Conservation (phyloP, 2,329 filamentous ascomycete genomes). For the Chrysosporium keratinophilum region DNA sequence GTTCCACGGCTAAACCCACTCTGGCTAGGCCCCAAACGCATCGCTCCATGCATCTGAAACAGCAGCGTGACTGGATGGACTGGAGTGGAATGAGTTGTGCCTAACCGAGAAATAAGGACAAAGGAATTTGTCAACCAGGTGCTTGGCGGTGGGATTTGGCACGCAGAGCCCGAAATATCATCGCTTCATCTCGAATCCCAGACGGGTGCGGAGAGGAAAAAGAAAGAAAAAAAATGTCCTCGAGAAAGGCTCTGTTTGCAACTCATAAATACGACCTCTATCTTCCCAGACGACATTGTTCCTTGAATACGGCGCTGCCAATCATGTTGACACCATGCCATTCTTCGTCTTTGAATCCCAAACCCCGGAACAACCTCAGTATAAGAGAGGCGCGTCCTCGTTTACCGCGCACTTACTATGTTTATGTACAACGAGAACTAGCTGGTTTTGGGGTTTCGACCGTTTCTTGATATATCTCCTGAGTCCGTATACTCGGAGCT, state of each 20-base stretch:
- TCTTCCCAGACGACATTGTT: background rate
- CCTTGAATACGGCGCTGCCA: no score
- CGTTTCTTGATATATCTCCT: background rate
- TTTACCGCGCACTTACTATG: no score
- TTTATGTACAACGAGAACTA: no score
- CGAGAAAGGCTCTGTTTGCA: background rate
- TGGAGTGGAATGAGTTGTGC: no score
- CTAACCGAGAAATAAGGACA: no score
- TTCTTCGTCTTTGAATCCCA: background rate
- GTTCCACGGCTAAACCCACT: background rate
- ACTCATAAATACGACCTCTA: background rate
- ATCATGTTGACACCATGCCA: background rate
- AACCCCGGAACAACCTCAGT: no score
- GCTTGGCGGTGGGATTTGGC: no score
- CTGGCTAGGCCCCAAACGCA: background rate
- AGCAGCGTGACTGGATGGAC: background rate
- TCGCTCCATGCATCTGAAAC: background rate
- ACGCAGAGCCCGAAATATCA: background rate
- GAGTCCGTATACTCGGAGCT: background rate
- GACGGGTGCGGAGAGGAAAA: background rate
- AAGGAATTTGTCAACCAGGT: background rate
- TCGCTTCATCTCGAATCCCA: background rate
- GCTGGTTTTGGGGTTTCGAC: no score
- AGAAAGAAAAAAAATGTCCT: background rate
- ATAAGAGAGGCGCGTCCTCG: no score